These are phyloP conservation scores for Fusarium pseudograminearum DNA, from an alignment of 2,329 filamentous ascomycete species.

Conservation along the genomic window DNA sequence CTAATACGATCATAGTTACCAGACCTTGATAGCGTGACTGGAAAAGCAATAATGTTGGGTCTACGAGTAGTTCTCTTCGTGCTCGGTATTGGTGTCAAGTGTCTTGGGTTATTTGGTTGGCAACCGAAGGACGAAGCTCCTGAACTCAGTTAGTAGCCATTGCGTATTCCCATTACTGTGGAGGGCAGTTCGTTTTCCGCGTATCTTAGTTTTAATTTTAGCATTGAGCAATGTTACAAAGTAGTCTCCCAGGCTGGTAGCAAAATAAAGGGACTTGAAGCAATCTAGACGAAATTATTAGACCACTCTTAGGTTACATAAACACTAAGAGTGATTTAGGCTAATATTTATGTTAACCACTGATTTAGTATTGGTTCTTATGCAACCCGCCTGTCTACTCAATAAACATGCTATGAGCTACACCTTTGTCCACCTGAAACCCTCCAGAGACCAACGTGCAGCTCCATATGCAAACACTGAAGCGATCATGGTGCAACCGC, in stretches of 20 bases:
- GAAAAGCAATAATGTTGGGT: neutral
- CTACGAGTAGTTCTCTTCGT: neutral
- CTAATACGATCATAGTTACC: neutral
- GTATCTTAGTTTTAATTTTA: too few relatives aligned
- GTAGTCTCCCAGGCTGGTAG: too few relatives aligned
- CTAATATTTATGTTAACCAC: accelerated
- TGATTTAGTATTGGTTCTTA: too few relatives aligned
- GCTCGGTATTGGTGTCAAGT: accelerated
- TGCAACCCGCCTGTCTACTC: too few relatives aligned
- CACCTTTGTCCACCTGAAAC: accelerated
- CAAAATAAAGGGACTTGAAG: too few relatives aligned
- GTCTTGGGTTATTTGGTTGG: neutral
- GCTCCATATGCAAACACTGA: neutral
- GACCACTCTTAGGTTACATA: too few relatives aligned
- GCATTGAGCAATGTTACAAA: too few relatives aligned
- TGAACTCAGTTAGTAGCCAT: neutral
- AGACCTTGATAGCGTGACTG: neutral
- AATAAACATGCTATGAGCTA: too few relatives aligned
- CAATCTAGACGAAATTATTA: too few relatives aligned
- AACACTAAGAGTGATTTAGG: too few relatives aligned
- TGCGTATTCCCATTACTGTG: accelerated
- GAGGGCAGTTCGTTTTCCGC: too few relatives aligned
- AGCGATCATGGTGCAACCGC: neutral
- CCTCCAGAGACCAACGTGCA: neutral
- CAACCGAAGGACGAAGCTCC: neutral